Evolutionary conservation across 2,329 filamentous ascomycete genomes (phyloP).

Genomic region (Cordyceps javanica): DNA sequence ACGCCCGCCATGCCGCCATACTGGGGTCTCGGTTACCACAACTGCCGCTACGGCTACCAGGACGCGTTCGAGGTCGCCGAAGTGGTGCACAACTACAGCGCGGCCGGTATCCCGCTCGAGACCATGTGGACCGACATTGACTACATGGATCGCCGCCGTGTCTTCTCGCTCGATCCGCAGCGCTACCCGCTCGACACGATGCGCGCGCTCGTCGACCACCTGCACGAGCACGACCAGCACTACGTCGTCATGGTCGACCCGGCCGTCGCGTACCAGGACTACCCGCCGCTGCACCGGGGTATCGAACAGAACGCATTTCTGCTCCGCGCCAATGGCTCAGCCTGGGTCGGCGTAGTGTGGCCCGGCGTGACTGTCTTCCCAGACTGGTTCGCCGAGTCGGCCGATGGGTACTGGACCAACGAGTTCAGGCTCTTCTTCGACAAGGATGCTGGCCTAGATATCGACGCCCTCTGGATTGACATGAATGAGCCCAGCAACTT

Average conservation of each 20-base stretch:
- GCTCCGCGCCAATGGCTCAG: slow-evolving; percentile 42
- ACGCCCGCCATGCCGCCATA: slow-evolving; percentile 76
- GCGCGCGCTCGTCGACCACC: slow-evolving; percentile 57
- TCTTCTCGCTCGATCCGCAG: slow-evolving; percentile 60
- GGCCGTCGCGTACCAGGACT: slow-evolving; percentile 52
- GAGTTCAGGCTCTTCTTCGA: slow-evolving; percentile 62
- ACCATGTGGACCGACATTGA: slow-evolving; percentile 39
- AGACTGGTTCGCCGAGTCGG: slow-evolving; percentile 67
- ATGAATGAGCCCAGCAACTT: slow-evolving; percentile 43
- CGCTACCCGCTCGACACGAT: slow-evolving; percentile 57
- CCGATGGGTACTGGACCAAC: slow-evolving; percentile 58
- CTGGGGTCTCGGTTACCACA: slow-evolving; percentile 75
- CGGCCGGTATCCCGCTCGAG: slow-evolving; percentile 60
- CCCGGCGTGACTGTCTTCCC: slow-evolving; percentile 66
- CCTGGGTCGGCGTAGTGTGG: slow-evolving; percentile 65
- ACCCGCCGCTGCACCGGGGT: slow-evolving; percentile 37
- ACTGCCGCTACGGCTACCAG: slow-evolving; percentile 66
- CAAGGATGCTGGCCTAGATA: slow-evolving; percentile 57
- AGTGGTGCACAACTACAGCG: slow-evolving; percentile 61
- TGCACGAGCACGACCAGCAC: slow-evolving; percentile 61
- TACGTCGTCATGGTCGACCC: slow-evolving; percentile 78
- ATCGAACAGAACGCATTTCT: slow-evolving; percentile 41
- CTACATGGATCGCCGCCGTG: slow-evolving; percentile 29
- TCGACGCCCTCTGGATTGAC: slow-evolving; percentile 73
- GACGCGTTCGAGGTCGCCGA: slow-evolving; percentile 64